Conservation (phyloP, 2,329 filamentous ascomycete species). For the Penicillium sclerotiorum region DNA sequence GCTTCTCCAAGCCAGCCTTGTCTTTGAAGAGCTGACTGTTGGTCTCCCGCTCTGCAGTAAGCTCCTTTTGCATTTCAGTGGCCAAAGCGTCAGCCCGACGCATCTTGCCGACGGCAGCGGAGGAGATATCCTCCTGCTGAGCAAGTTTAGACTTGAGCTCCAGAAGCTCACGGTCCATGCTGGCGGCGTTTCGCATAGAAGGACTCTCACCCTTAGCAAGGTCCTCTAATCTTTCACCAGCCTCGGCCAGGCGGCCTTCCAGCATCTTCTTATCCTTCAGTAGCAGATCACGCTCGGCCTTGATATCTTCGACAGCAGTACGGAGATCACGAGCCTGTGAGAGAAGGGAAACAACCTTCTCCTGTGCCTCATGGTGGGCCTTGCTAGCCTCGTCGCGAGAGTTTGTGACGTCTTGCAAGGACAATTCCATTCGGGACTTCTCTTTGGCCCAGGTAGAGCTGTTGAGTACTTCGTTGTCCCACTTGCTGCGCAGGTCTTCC, state of each 20-base stretch:
- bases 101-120: conserved; percentile 96
- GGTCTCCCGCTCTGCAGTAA: conserved; percentile 79
- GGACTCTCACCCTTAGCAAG: conserved; percentile 83
- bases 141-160: conserved; percentile 86
- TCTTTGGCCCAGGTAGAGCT: conserved; percentile 98
- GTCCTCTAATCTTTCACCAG: conserved; percentile 84
- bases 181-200: conserved; percentile 84
- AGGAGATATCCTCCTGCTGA: conserved; percentile 89
- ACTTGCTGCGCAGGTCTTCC: conserved; percentile 91
- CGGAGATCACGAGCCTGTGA: conserved; percentile 86
- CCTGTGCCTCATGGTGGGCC: conserved; percentile 92
- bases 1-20: conserved; percentile 86
- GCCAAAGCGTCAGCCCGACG: conserved; percentile 84
- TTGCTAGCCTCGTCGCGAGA: conserved; percentile 92
- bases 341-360: conserved; percentile 86
- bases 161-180: conserved; percentile 83
- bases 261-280: conserved; percentile 87
- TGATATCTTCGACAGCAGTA: conserved; percentile 80
- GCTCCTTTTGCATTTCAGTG: conserved; percentile 90
- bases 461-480: conserved; percentile 97
- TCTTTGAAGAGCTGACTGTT: conserved; percentile 83
- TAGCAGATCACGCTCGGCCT: conserved; percentile 80
- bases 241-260: conserved; percentile 80
- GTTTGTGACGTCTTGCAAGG: conserved; percentile 81
- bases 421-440: conserved; percentile 87